A percentile compares a stretch with the other conserved stretches of the same genome.
These are phyloP conservation scores for Colletotrichum ledebouriae DNA, from an alignment of 2,329 filamentous ascomycete species.

Conservation along the genomic window DNA sequence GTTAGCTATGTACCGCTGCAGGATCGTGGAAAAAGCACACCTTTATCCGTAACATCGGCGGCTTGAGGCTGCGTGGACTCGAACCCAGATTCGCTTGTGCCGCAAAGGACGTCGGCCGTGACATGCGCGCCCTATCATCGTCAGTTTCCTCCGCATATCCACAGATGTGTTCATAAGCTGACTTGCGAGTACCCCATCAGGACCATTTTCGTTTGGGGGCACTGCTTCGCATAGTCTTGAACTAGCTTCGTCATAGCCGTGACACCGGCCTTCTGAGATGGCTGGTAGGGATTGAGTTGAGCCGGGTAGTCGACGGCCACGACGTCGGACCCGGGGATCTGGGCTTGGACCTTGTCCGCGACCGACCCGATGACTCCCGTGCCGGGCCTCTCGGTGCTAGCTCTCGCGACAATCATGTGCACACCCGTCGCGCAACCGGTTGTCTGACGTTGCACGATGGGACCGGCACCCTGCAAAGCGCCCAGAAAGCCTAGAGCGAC, in stretches of 20 bases:
- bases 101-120: slow-evolving; percentile 54
- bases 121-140: slow-evolving; percentile 54
- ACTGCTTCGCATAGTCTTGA: slow-evolving; percentile 51
- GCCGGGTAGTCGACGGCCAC: slow-evolving; percentile 57
- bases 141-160: slow-evolving; percentile 39
- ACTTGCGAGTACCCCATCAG: slow-evolving; percentile 59
- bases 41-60: slow-evolving; percentile 49
- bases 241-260: slow-evolving; percentile 50
- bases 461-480: slow-evolving; percentile 19
- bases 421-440: slow-evolving; percentile 52
- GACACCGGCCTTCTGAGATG: slow-evolving; percentile 51
- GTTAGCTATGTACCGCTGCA: neutral
- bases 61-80: slow-evolving; percentile 46
- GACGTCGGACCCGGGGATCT: slow-evolving; percentile 52
- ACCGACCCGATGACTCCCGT: slow-evolving; percentile 51
- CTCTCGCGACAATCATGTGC: slow-evolving; percentile 57
- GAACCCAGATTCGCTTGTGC: slow-evolving; percentile 49
- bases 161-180: slow-evolving; percentile 16
- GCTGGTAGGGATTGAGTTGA: slow-evolving; percentile 49
- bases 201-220: slow-evolving; percentile 55
- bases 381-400: slow-evolving; percentile 53
- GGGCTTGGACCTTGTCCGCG: slow-evolving; percentile 49
- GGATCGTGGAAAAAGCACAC: slow-evolving; percentile 28
- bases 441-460: slow-evolving; percentile 15
- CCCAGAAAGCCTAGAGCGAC: slow-evolving; percentile 32